These are phyloP conservation scores for Telopea speciosissima DNA, from an alignment of 177 flowering plant species.

Conservation along the genomic window DNA sequence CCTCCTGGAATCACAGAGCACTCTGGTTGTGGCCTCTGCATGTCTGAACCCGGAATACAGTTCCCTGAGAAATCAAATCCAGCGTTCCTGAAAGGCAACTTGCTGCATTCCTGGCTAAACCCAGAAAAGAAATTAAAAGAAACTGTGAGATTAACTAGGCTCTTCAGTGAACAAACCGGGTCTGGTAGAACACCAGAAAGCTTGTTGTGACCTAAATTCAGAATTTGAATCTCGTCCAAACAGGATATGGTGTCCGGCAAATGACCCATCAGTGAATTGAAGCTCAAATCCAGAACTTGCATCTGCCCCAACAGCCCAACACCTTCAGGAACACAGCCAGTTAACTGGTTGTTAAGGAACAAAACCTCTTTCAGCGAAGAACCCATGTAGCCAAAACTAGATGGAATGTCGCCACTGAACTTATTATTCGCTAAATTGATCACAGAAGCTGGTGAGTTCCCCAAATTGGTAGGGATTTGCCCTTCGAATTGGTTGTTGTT, in stretches of 20 bases:
- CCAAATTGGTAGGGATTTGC: constrained; percentile 58
- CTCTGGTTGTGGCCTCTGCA: constrained; percentile 81
- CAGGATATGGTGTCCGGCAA: constrained; percentile 79
- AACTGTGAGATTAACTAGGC: constrained; percentile 57
- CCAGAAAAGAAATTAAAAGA: constrained; percentile 85
- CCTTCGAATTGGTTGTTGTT: constrained; percentile 77
- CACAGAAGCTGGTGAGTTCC: constrained; percentile 84
- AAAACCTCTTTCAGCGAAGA: constrained; percentile 61
- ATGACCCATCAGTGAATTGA: constrained; percentile 69
- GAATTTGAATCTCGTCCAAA: constrained; percentile 52
- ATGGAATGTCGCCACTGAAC: constrained; percentile 62
- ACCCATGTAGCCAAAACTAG: constrained; percentile 62
- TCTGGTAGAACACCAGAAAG: constrained; percentile 74
- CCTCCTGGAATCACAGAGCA: constrained; percentile 53
- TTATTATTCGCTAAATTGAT: constrained; percentile 82
- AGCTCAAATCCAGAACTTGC: constrained; percentile 76
- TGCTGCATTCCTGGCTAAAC: constrained; percentile 54
- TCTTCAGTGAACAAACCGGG: constrained; percentile 54
- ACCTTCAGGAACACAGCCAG: constrained; percentile 86
- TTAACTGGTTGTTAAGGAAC: constrained; percentile 68
- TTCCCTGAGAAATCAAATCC: constrained; percentile 78
- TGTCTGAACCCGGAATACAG: constrained; percentile 68
- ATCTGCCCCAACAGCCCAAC: constrained; percentile 57
- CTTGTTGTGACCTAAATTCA: constrained; percentile 72
- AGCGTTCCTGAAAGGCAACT: constrained; percentile 36